Conservation (phyloP, 2,329 filamentous ascomycete species). For the Alternaria gaisen region DNA sequence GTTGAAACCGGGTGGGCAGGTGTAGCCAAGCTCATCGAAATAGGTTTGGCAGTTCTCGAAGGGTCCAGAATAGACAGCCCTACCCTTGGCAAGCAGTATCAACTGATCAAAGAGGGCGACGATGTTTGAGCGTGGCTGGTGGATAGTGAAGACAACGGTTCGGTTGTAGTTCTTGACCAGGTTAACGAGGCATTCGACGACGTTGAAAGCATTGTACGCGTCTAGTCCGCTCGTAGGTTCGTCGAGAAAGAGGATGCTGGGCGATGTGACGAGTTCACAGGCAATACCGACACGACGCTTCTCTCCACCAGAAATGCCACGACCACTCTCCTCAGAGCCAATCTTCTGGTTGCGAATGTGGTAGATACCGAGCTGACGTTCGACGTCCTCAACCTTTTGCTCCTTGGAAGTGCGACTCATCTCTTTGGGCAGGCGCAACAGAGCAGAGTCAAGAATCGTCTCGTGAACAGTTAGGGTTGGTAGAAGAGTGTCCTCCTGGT, state of each 20-base stretch:
- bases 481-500: slow-evolving; percentile 97
- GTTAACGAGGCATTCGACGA: slow-evolving; percentile 93
- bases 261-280: slow-evolving; percentile 96
- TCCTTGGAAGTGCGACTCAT: slow-evolving; percentile 92
- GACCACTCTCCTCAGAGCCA: slow-evolving; percentile 92
- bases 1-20: slow-evolving; percentile 96
- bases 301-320: slow-evolving; percentile 96
- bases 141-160: slow-evolving; percentile 97
- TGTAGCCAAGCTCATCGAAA: slow-evolving; percentile 90
- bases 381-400: slow-evolving; percentile 89
- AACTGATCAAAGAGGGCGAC: slow-evolving; percentile 95
- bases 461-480: slow-evolving; percentile 97
- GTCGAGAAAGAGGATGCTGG: slow-evolving; percentile 95
- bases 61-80: slow-evolving; percentile 91
- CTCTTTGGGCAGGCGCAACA: slow-evolving; percentile 88
- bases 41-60: slow-evolving; percentile 89
- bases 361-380: slow-evolving; percentile 93
- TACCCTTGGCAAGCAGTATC: slow-evolving; percentile 87
- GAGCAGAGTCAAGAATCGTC: slow-evolving; percentile 92
- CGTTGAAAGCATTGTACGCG: slow-evolving; percentile 97
- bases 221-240: slow-evolving; percentile 97
- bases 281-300: slow-evolving; percentile 96
- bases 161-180: slow-evolving; percentile 96
- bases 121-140: slow-evolving; percentile 97
- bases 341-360: slow-evolving; percentile 95